A percentile compares a stretch with the other conserved stretches of the same genome.
These are phyloP conservation scores for Globisporangium uncinulatum DNA, from an alignment of 352 stramenopile species.

Conservation along the genomic window DNA sequence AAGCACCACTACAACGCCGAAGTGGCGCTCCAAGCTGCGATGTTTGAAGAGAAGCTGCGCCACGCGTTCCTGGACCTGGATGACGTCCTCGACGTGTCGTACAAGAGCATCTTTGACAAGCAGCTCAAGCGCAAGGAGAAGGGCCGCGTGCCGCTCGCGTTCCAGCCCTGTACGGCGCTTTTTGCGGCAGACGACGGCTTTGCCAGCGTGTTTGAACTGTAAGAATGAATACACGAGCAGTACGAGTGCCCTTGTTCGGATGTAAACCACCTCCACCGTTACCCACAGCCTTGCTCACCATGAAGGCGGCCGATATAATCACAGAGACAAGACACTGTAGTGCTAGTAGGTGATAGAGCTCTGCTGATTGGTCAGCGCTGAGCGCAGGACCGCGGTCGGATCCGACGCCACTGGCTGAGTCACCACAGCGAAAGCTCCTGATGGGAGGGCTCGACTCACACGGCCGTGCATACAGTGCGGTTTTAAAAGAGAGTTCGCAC, in stretches of 20 bases:
- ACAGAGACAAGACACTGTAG: too few species aligned
- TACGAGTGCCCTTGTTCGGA: constrained; percentile 14
- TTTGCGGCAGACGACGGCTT: constrained; percentile 63
- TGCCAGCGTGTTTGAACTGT: constrained; percentile 69
- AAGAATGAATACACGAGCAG: constrained; percentile 25
- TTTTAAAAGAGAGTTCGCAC: too few species aligned
- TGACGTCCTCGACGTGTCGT: constrained; percentile 68
- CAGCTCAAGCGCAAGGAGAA: constrained; percentile 85
- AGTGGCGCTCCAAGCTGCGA: constrained; percentile 87
- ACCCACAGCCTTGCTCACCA: neutral
- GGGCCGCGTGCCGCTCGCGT: constrained; percentile 65
- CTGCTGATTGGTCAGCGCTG: too few species aligned
- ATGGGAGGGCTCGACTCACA: too few species aligned
- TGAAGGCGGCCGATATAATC: neutral
- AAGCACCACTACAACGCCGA: constrained; percentile 94
- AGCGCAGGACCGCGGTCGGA: too few species aligned
- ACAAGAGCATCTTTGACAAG: constrained; percentile 75
- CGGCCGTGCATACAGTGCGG: too few species aligned
- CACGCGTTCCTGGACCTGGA: constrained; percentile 72
- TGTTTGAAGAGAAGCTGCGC: constrained; percentile 86
- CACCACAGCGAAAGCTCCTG: too few species aligned
- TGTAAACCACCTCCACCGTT: neutral
- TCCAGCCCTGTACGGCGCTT: constrained; percentile 50
- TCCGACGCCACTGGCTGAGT: too few species aligned
- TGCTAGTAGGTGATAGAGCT: too few species aligned